These are phyloP conservation scores for Flaveria floridana DNA, from an alignment of 140 eudicot genomes.

Conservation along the genomic window DNA sequence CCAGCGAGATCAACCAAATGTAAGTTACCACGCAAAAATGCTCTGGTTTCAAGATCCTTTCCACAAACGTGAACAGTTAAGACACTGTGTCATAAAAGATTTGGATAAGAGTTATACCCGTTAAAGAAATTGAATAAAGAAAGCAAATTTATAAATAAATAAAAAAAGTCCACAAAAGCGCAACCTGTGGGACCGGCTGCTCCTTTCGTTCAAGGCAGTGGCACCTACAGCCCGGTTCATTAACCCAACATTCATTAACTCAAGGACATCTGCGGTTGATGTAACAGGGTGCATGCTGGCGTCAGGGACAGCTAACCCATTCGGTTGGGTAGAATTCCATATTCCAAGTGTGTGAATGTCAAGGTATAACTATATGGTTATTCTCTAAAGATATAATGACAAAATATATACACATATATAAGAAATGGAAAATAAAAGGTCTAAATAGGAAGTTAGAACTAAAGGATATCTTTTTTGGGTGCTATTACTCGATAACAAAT, in stretches of 20 bases:
- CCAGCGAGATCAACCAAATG: slow-evolving; percentile 94
- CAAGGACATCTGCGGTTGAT: slow-evolving; percentile 72
- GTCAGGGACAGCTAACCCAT: slow-evolving; percentile 86
- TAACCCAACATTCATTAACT: slow-evolving; percentile 71
- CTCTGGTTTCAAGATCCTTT: slow-evolving; percentile 59
- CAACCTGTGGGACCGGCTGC: slow-evolving; percentile 92
- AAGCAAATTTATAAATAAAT: background rate
- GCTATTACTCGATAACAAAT: slow-evolving; percentile 46
- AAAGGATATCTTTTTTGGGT: slow-evolving; percentile 79
- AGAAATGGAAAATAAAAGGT: background rate
- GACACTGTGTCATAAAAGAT: slow-evolving; percentile 46
- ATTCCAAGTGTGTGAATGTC: slow-evolving; percentile 83
- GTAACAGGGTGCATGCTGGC: slow-evolving; percentile 84
- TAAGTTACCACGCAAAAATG: slow-evolving; percentile 66
- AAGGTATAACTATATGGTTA: slow-evolving; percentile 43
- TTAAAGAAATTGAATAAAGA: background rate
- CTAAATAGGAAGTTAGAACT: slow-evolving; percentile 10
- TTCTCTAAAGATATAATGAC: background rate
- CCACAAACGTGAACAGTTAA: slow-evolving; percentile 89
- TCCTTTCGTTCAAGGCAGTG: slow-evolving; percentile 82
- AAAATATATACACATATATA: background rate
- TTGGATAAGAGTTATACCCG: background rate
- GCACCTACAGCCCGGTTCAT: slow-evolving; percentile 87
- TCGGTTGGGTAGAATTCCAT: slow-evolving; percentile 76
- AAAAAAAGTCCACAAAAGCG: background rate